Conservation (phyloP, 305 asterid species). For the Striga hermonthica region DNA sequence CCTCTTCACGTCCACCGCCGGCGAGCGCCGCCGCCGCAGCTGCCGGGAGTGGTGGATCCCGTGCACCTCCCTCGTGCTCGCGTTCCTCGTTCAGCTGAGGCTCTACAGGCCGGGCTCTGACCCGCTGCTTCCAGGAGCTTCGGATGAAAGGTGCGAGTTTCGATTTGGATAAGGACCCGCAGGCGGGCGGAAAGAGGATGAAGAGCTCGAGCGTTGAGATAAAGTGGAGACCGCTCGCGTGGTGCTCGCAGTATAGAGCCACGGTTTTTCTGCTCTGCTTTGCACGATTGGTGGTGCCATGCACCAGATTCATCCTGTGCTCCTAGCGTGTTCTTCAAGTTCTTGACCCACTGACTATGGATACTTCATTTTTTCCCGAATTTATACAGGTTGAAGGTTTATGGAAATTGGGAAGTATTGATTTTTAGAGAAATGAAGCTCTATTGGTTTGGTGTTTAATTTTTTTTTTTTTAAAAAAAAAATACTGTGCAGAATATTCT, state of each 20-base stretch:
- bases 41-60: slow-evolving; percentile 86
- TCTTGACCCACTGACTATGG: background rate
- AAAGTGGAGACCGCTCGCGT: slow-evolving; percentile 76
- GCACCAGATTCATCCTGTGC: slow-evolving; percentile 70
- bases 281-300: slow-evolving; percentile 57
- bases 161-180: slow-evolving; percentile 74
- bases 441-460: slow-evolving; percentile 24
- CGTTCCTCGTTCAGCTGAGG: slow-evolving; percentile 59
- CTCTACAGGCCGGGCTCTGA: slow-evolving; percentile 65
- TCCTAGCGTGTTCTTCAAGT: slow-evolving; percentile 24
- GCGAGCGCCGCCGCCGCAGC: slow-evolving; percentile 6
- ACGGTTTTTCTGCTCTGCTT: slow-evolving; percentile 56
- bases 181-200: slow-evolving; percentile 59
- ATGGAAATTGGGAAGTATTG: background rate
- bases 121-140: slow-evolving; percentile 77
- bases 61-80: slow-evolving; percentile 47
- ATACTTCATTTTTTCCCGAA: background rate
- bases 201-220: slow-evolving; percentile 99
- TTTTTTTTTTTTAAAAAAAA: too few species aligned
- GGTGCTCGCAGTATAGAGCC: slow-evolving; percentile 58
- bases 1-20: slow-evolving; percentile 51
- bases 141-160: slow-evolving; percentile 94
- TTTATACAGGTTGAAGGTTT: slow-evolving; percentile 23
- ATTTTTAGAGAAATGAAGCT: slow-evolving; percentile 45
- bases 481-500: too few species aligned